A percentile compares a stretch with the other conserved stretches of the same genome.
Conservation (phyloP, 441 rosid genomes). For the Syzygium malaccense region DNA sequence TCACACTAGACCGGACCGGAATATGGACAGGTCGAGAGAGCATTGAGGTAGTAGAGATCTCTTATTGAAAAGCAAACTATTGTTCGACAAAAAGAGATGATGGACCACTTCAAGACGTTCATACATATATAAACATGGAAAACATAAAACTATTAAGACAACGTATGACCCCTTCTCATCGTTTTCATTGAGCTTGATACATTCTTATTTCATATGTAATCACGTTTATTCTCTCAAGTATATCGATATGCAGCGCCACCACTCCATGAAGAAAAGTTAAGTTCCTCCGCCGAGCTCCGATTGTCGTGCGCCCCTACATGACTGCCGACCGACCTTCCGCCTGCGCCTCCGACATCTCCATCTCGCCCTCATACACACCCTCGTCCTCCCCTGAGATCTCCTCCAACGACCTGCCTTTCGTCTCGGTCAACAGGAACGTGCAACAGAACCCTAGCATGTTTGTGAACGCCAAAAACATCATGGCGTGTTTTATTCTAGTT, state of each 20-base stretch:
- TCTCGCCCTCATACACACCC: background rate
- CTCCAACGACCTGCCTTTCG: background rate
- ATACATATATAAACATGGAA: background rate
- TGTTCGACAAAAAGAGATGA: background rate
- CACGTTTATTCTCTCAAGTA: background rate
- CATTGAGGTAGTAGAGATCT: background rate
- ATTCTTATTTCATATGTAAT: background rate
- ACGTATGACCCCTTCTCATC: background rate
- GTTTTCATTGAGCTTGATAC: background rate
- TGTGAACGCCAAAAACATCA: background rate
- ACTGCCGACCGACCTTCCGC: background rate
- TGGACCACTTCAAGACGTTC: background rate
- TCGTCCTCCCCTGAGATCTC: conserved; percentile 1
- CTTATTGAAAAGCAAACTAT: background rate
- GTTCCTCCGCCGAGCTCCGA: background rate
- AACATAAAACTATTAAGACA: background rate
- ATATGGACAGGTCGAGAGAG: background rate
- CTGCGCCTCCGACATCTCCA: background rate
- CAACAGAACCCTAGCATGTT: background rate
- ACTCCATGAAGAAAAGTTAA: background rate
- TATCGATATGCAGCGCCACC: background rate
- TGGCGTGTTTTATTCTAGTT: background rate
- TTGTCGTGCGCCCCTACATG: background rate
- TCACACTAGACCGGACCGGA: background rate
- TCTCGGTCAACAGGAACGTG: background rate